Conservation (phyloP, 306 rosid species). For the Citrullus colocynthis region DNA sequence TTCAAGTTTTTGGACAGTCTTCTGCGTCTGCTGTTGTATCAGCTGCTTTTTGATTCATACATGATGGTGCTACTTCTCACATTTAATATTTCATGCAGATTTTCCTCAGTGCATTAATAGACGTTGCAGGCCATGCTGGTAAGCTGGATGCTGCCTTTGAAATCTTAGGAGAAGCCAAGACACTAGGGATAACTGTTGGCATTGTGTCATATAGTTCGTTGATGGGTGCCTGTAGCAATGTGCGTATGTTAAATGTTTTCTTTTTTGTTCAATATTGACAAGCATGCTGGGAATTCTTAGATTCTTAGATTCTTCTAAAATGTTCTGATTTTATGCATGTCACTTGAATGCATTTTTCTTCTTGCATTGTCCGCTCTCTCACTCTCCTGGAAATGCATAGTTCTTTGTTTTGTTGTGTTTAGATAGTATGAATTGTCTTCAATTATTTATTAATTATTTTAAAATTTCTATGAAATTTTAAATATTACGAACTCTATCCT, state of each 20-base stretch:
- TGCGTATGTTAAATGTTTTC: constrained; percentile 22
- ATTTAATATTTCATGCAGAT: constrained; percentile 42
- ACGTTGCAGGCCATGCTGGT: constrained; percentile 89
- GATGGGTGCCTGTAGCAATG: constrained; percentile 99
- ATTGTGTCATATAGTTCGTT: constrained; percentile 71
- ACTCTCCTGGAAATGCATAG: neutral
- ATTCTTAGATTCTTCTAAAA: neutral
- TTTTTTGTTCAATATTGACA: neutral
- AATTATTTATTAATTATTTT: too few relatives aligned
- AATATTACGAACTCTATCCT: neutral
- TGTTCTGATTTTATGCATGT: neutral
- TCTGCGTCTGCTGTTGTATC: neutral
- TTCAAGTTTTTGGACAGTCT: constrained; percentile 3
- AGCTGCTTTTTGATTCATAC: constrained; percentile 2
- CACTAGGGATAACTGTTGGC: constrained; percentile 49
- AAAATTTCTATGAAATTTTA: neutral
- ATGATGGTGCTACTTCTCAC: constrained; percentile 12
- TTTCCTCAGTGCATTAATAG: constrained; percentile 89
- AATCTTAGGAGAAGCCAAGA: constrained; percentile 49
- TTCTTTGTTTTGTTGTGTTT: neutral
- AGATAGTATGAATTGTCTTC: neutral
- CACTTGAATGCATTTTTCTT: neutral
- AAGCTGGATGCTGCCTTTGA: constrained; percentile 86
- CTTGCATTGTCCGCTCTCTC: neutral
- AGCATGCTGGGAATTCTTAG: neutral